Percentiles rank a stretch among this genome's conserved stretches.
phyloP scores from a whole-genome alignment of 805 yeast species.

The Starmera quercuum region DNA sequence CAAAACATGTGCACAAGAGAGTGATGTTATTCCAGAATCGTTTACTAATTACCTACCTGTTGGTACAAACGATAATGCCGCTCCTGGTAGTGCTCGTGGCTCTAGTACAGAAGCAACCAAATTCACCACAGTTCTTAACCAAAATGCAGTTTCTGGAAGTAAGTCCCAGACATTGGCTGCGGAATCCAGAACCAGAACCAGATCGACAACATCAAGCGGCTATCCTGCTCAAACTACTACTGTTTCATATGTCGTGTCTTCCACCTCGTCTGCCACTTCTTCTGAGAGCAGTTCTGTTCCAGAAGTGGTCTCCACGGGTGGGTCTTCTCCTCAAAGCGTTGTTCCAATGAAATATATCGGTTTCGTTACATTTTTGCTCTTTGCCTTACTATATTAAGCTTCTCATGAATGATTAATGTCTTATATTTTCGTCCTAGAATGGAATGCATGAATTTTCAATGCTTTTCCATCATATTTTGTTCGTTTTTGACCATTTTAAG shows the following conservation, averaged over 20 bases:
- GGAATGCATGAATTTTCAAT: background rate
- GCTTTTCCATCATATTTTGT: background rate
- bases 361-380: background rate
- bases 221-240: too few relatives aligned
- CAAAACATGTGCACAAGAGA: slow-evolving; percentile 15
- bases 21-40: slow-evolving; percentile 11
- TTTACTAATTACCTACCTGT: slow-evolving; percentile 1
- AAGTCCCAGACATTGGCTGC: too few relatives aligned
- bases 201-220: too few relatives aligned
- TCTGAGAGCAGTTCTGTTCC: background rate
- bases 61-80: slow-evolving; percentile 1
- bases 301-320: background rate
- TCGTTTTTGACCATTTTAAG: background rate
- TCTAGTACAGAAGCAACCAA: background rate
- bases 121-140: background rate
- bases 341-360: background rate
- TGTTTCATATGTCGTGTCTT: background rate
- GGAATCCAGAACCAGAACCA: too few relatives aligned
- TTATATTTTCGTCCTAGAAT: background rate
- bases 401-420: too few relatives aligned
- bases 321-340: background rate
- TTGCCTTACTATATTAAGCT: too few relatives aligned
- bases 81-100: slow-evolving; percentile 1
- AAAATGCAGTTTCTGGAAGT: background rate
- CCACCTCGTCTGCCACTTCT: background rate